Percentiles rank a stretch among this genome's conserved stretches.
phyloP scores from a whole-genome alignment of 75 land plant species.

The Isoetes taiwanensis region DNA sequence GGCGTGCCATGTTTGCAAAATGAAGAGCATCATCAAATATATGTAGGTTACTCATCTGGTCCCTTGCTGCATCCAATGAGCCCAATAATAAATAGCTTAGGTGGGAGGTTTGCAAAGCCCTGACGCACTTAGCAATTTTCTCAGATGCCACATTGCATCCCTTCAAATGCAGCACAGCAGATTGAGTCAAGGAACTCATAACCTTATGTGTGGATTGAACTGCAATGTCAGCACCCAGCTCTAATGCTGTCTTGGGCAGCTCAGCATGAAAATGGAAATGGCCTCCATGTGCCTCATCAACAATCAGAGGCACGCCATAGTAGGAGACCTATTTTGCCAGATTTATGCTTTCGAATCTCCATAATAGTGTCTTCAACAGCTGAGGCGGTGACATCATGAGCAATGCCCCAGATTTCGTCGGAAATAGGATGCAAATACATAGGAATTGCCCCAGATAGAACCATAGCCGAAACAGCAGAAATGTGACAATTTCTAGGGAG shows the following conservation, averaged over 20 bases:
- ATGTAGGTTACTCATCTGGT: slow-evolving; percentile 35
- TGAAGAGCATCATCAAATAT: too few species aligned
- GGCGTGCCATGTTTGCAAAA: too few species aligned
- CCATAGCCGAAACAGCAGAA: slow-evolving; percentile 67
- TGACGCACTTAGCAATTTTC: slow-evolving; percentile 47
- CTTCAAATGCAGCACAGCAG: slow-evolving; percentile 80
- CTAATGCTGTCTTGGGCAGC: slow-evolving; percentile 61
- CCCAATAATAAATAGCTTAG: slow-evolving; percentile 82
- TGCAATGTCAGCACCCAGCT: slow-evolving; percentile 79
- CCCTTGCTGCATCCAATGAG: slow-evolving; percentile 84
- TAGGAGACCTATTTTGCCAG: slow-evolving; percentile 37
- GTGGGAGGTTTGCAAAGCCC: slow-evolving; percentile 80
- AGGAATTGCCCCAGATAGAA: slow-evolving; percentile 63
- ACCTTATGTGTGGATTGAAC: slow-evolving; percentile 94
- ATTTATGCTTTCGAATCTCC: slow-evolving; percentile 30
- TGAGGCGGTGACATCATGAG: slow-evolving; percentile 32
- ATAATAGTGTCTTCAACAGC: slow-evolving; percentile 52
- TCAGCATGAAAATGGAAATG: slow-evolving; percentile 67
- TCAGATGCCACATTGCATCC: slow-evolving; percentile 43
- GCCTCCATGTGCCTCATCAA: slow-evolving; percentile 95
- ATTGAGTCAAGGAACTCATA: slow-evolving; percentile 75
- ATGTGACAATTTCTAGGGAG: slow-evolving; percentile 76
- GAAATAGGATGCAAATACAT: slow-evolving; percentile 53
- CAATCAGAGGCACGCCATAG: slow-evolving; percentile 52
- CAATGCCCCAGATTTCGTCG: slow-evolving; percentile 51